Percentiles rank a stretch among this genome's conserved stretches.
phyloP scores from a whole-genome alignment of 2,329 filamentous ascomycete genomes.

The Trichoderma lentiforme region DNA sequence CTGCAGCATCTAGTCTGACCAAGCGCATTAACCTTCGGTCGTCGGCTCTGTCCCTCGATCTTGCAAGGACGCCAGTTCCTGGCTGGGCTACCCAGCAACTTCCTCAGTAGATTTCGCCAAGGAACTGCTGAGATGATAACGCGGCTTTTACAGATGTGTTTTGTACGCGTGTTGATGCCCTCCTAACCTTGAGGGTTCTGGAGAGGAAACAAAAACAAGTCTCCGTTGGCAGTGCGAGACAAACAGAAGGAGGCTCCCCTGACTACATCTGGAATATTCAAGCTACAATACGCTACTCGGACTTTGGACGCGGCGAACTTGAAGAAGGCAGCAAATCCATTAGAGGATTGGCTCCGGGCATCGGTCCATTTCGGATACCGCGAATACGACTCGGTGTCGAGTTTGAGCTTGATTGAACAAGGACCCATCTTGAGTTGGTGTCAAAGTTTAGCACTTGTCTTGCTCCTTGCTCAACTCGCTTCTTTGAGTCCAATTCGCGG shows the following conservation, averaged over 20 bases:
- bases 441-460: constrained; percentile 94
- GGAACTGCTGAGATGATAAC: constrained; percentile 54
- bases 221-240: constrained; percentile 79
- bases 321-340: constrained; percentile 23
- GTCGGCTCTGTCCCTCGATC: constrained; percentile 42
- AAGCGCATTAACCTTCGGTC: constrained; percentile 55
- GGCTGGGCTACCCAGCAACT: constrained; percentile 33
- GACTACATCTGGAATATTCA: constrained; percentile 19
- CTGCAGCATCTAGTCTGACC: constrained; percentile 46
- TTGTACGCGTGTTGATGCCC: constrained; percentile 77
- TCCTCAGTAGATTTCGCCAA: constrained; percentile 43
- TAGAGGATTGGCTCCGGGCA: constrained; percentile 6
- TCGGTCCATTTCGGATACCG: constrained; percentile 4
- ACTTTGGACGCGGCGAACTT: constrained; percentile 19
- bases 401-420: constrained; percentile 38
- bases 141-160: constrained; percentile 95
- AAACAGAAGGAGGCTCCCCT: constrained; percentile 63
- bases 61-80: constrained; percentile 48
- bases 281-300: constrained; percentile 20
- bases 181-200: constrained; percentile 47
- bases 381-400: background rate
- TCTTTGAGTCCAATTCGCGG: background rate
- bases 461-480: constrained; percentile 31
- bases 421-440: constrained; percentile 91
- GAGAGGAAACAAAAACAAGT: constrained; percentile 95